These are phyloP conservation scores for Zelonia costaricensis DNA, from an alignment of 208 protist species.

Conservation along the genomic window DNA sequence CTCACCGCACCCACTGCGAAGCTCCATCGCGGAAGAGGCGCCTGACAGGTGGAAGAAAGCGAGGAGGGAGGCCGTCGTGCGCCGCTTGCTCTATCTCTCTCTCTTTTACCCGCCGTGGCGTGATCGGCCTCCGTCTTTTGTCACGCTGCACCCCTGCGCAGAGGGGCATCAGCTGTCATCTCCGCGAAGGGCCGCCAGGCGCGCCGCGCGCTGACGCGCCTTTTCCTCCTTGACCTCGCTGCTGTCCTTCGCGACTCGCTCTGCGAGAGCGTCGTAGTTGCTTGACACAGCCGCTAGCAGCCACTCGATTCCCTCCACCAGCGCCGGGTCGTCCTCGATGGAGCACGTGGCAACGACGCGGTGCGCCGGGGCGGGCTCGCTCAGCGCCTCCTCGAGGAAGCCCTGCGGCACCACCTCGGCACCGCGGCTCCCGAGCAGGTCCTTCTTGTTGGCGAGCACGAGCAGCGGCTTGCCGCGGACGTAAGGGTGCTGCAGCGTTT, in stretches of 20 bases:
- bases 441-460: conserved; percentile 99
- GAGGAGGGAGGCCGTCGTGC: no score
- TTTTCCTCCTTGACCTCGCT: conserved; percentile 67
- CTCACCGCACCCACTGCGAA: no score
- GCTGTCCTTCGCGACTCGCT: conserved; percentile 66
- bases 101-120: no score
- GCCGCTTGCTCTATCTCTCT: no score
- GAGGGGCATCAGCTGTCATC: conserved; percentile 15
- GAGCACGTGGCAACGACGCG: conserved; percentile 74
- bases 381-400: conserved; percentile 60
- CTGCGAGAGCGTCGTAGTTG: conserved; percentile 55
- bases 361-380: conserved; percentile 34
- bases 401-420: conserved; percentile 80
- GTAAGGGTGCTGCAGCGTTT: conserved; percentile 91
- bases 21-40: no score
- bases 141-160: neutral
- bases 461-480: conserved; percentile 97
- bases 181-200: conserved; percentile 49
- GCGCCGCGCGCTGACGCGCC: conserved; percentile 62
- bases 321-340: conserved; percentile 70
- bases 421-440: conserved; percentile 86
- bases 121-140: neutral
- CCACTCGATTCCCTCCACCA: conserved; percentile 89
- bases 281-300: conserved; percentile 67
- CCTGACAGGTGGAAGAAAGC: no score